A percentile compares a stretch with the other conserved stretches of the same genome.
Evolutionary conservation across 208 protist genomes (phyloP).

Genomic region (Leptomonas pyrrhocoris): DNA sequence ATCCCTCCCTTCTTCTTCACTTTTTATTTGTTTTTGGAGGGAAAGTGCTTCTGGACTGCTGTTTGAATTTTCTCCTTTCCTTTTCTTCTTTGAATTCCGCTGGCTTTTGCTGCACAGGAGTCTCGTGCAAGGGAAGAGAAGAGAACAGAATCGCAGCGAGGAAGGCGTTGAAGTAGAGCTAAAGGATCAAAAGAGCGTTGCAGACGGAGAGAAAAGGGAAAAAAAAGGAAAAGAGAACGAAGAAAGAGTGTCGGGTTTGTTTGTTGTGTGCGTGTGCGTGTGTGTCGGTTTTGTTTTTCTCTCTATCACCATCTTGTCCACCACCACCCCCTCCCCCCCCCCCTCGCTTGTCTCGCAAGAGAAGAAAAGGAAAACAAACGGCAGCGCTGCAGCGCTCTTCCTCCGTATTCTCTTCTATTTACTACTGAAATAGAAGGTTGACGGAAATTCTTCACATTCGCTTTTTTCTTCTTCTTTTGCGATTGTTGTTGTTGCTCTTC

Average conservation of each 20-base stretch:
- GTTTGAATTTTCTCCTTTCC: background rate
- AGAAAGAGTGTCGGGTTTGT: no score
- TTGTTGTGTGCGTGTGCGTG: background rate
- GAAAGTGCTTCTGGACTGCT: background rate
- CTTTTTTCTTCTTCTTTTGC: background rate
- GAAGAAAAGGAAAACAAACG: background rate
- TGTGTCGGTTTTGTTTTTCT: background rate
- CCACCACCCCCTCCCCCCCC: background rate
- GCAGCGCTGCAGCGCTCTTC: background rate
- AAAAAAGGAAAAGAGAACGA: background rate
- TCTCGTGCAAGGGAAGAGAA: no score
- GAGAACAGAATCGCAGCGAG: no score
- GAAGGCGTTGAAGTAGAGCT: no score
- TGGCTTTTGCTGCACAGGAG: background rate
- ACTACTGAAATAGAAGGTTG: conserved; percentile 17
- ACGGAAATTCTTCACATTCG: background rate
- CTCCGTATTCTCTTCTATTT: conserved; percentile 5
- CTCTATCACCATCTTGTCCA: background rate
- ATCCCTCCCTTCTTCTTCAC: background rate
- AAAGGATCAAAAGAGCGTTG: background rate
- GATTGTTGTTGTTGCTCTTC: no score
- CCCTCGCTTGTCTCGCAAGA: background rate
- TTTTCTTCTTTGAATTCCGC: background rate
- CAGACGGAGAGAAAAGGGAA: background rate
- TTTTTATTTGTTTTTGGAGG: background rate